Evolutionary conservation across 139 green algal species (phyloP), one percentile per base, ranked within the genome.

Genomic region (Penium margaritaceum): DNA sequence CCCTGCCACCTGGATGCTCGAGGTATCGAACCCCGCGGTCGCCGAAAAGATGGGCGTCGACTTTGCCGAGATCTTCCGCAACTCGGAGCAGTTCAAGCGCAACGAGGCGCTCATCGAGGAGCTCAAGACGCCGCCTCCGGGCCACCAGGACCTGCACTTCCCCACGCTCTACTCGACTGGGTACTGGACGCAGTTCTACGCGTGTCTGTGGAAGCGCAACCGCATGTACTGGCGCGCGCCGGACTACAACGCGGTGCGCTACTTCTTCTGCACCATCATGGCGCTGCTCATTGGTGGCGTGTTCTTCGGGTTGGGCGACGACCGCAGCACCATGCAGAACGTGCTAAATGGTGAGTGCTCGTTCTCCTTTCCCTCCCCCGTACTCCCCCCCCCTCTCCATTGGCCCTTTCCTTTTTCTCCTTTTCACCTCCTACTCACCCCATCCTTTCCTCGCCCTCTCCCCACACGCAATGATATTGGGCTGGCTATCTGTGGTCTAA

Each of bases 1-100:
- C 63, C 81, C 72, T 2, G 76, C 81, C 33, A 75, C 72, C n/a
- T 83, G 81, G 81, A 82, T 85, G 80, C 69, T 85, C 32, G 80
- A 82, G 57, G 70, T 85, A 30, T 57, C 53, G 32, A 62, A 38
- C 1, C 41, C 64, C 24, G 41, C 64, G 17, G 30, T 38, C n/a
- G 64, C 29, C 29, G 41, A 72, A 0, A 36, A 61, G 12, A n/a
- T 72, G 27, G 39, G 39, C 43, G 1, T 58, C 27, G 64, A 72
- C 27, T 72, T 72, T 43, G 64, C 64, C 41, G 64, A 72, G 0
- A 72, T 72, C 64, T 72, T 62, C 39, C 6, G 24, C 24, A 41
- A 60, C 3, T 62, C 41, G 0, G 64, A 60, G 37, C 64, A 62
- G 24, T 60, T 62, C 64, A n/a, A 24, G 24, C 51, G 51, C 62